Evolutionary conservation across 1,139 yeast genomes (phyloP).

Genomic region (Blastobotrys illinoisensis): DNA sequence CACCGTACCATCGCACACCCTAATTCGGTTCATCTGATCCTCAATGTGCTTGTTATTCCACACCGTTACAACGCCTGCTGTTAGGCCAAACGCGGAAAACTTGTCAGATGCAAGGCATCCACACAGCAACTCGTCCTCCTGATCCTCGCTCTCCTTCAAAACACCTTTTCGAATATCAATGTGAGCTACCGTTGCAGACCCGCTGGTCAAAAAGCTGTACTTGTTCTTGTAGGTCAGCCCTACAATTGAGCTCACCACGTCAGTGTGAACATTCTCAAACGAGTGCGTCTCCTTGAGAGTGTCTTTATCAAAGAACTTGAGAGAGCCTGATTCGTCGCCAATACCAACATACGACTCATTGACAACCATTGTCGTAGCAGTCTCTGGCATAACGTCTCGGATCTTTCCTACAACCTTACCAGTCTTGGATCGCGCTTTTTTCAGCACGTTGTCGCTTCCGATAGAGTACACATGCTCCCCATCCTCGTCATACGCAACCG

Average conservation of each 20-base stretch:
- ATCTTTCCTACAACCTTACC: slow-evolving; percentile 71
- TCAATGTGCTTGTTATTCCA: slow-evolving; percentile 61
- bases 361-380: slow-evolving; percentile 57
- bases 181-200: slow-evolving; percentile 75
- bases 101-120: slow-evolving; percentile 58
- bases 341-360: slow-evolving; percentile 61
- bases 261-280: slow-evolving; percentile 55
- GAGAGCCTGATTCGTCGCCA: slow-evolving; percentile 76
- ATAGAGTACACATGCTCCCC: slow-evolving; percentile 60
- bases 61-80: slow-evolving; percentile 87
- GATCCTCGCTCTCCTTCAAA: slow-evolving; percentile 67
- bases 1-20: slow-evolving; percentile 66
- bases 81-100: slow-evolving; percentile 74
- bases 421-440: slow-evolving; percentile 63
- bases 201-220: slow-evolving; percentile 77
- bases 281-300: slow-evolving; percentile 36
- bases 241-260: slow-evolving; percentile 62
- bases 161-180: slow-evolving; percentile 72
- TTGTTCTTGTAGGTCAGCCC: slow-evolving; percentile 51
- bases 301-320: slow-evolving; percentile 57
- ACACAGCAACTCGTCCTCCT: slow-evolving; percentile 82
- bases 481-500: slow-evolving; percentile 59
- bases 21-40: slow-evolving; percentile 77
- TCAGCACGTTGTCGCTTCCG: slow-evolving; percentile 77
- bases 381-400: slow-evolving; percentile 35